Conservation (phyloP, 75 land plant genomes). For the Selaginella moellendorffii region DNA sequence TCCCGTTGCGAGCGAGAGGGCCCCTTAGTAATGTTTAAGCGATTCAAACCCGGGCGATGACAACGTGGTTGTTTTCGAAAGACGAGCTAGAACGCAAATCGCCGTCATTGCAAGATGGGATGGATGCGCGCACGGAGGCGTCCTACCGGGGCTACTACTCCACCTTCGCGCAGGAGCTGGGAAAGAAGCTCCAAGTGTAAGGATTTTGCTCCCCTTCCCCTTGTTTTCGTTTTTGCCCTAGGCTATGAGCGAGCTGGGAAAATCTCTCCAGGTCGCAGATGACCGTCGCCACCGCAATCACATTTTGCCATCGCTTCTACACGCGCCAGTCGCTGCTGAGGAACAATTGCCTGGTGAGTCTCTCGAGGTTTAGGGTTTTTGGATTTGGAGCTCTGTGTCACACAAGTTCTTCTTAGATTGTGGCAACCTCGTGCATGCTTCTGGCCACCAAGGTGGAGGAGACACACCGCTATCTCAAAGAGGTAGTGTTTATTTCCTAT, state of each 20-base stretch:
- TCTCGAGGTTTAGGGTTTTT: background rate
- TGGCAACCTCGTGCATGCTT: background rate
- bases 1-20: too few species aligned
- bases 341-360: slow-evolving; percentile 66
- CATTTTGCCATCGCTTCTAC: slow-evolving; percentile 66
- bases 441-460: slow-evolving; percentile 1
- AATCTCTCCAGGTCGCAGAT: slow-evolving; percentile 50
- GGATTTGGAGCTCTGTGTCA: background rate
- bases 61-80: slow-evolving; percentile 29
- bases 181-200: slow-evolving; percentile 52
- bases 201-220: slow-evolving; percentile 4
- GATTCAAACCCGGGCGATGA: too few species aligned
- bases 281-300: slow-evolving; percentile 65
- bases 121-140: slow-evolving; percentile 38
- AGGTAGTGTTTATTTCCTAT: background rate
- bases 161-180: slow-evolving; percentile 44
- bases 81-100: slow-evolving; percentile 55
- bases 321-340: slow-evolving; percentile 53
- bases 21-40: too few species aligned
- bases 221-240: background rate
- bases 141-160: slow-evolving; percentile 45
- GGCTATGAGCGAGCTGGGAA: background rate
- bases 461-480: background rate
- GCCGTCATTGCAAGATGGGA: slow-evolving; percentile 63
- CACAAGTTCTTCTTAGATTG: background rate